phyloP scores from a whole-genome alignment of 73 alveolate genomes.

The Blepharisma japonicum region DNA sequence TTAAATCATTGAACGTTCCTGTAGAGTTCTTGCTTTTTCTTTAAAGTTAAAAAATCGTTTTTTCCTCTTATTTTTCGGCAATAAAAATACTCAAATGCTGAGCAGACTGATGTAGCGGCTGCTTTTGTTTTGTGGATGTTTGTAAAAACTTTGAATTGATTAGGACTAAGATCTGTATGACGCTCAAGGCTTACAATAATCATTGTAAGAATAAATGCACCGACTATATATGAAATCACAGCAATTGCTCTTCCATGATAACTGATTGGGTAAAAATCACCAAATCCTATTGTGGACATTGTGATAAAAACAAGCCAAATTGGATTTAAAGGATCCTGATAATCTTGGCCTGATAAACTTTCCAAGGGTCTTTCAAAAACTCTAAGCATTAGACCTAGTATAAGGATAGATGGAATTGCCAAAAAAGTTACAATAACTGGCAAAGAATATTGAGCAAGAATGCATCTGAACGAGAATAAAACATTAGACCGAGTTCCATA shows the following conservation, averaged over 20 bases:
- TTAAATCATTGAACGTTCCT: background rate
- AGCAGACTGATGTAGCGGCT: background rate
- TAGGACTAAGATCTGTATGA: background rate
- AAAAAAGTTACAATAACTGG: background rate
- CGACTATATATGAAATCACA: background rate
- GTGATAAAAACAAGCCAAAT: conserved; percentile 14
- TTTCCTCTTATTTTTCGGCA: background rate
- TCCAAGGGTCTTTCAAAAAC: conserved; percentile 14
- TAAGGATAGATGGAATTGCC: conserved; percentile 8
- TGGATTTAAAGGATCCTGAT: conserved; percentile 3
- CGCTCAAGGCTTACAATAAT: conserved; percentile 21
- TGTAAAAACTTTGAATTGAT: conserved; percentile 17
- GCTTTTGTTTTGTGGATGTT: background rate
- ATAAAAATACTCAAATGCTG: background rate
- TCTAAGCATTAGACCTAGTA: conserved; percentile 7
- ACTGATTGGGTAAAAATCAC: background rate
- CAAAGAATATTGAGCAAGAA: background rate
- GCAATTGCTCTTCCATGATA: conserved; percentile 18
- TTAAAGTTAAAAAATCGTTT: background rate
- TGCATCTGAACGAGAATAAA: conserved; percentile 17
- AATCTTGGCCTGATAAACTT: background rate
- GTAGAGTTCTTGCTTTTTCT: background rate
- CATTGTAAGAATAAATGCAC: conserved; percentile 3
- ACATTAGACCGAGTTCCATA: background rate
- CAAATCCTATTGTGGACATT: conserved; percentile 21